Percentiles rank a stretch among this genome's conserved stretches.
Conservation (phyloP, 2,329 filamentous ascomycete species). For the Microdochium nivale region DNA sequence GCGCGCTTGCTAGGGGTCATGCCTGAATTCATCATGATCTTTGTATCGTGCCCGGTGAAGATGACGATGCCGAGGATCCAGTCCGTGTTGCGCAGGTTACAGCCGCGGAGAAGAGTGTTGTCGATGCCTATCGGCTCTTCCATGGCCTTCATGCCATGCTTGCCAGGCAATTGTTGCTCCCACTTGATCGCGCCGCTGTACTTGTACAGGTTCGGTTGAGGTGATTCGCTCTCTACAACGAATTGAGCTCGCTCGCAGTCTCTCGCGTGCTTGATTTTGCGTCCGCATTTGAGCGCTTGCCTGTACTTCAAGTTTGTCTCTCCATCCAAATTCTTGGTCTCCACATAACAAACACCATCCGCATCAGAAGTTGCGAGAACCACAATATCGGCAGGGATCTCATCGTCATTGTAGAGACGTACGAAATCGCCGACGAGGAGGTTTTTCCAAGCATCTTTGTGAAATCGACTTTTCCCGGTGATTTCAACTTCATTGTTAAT, state of each 20-base stretch:
- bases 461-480: slow-evolving; percentile 72
- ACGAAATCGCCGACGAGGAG: slow-evolving; percentile 94
- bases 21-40: slow-evolving; percentile 98
- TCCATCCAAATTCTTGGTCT: slow-evolving; percentile 96
- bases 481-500: slow-evolving; percentile 62
- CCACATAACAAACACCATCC: slow-evolving; percentile 92
- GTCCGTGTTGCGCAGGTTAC: slow-evolving; percentile 89
- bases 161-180: slow-evolving; percentile 58
- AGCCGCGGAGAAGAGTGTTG: slow-evolving; percentile 88
- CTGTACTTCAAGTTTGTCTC: slow-evolving; percentile 97
- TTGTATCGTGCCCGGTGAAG: slow-evolving; percentile 93
- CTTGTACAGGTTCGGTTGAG: slow-evolving; percentile 89
- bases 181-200: slow-evolving; percentile 88
- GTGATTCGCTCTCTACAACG: slow-evolving; percentile 77
- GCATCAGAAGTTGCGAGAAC: slow-evolving; percentile 88
- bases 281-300: slow-evolving; percentile 79
- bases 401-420: slow-evolving; percentile 91
- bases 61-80: slow-evolving; percentile 90
- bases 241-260: slow-evolving; percentile 91
- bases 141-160: slow-evolving; percentile 64
- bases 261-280: slow-evolving; percentile 73
- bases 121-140: slow-evolving; percentile 90
- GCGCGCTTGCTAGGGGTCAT: slow-evolving; percentile 91
- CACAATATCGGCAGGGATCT: slow-evolving; percentile 87
- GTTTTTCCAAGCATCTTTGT: slow-evolving; percentile 91